Base-by-base conservation (phyloP, 306 rosid species). In the Casuarina cunninghamiana region DNA sequence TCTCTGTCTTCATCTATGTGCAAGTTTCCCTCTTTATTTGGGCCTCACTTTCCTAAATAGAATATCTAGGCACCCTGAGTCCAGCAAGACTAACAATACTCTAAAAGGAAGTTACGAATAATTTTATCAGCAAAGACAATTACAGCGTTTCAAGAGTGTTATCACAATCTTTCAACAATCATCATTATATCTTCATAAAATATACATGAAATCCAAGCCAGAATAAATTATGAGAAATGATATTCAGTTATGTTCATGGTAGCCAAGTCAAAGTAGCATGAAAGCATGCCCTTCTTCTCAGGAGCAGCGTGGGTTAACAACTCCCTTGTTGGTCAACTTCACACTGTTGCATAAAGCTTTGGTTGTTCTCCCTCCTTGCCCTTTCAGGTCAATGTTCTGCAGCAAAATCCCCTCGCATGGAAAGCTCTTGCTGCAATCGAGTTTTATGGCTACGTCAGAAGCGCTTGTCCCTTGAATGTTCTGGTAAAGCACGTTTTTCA, bases 381-480 rank as follows among this genome's bases (percentile, higher is more conserved):
- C 39, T 61, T 63, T 65, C 2, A 93, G 80, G 42, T 87, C 69
- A 39, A 90, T 51, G 79, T 87, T 84, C 60, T 87, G 78, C 84
- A 93, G 19, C 10, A 74, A 75, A 75, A 93, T 85, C 19, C 78
- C 87, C 16, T 86, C 26, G 71, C 97, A 91, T 17, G 88, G 90
- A 57, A 76, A 79, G 65, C 71, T 83, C 63, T 82, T 45, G 58
- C 97, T 91, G 85, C 98, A 93, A 71, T 93, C 88, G n/a, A 93
- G 87, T 41, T 57, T 85, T 74, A 91, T 81, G 5, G 93, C 92
- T 11, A 90, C 75, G 7, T 84, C 81, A 10, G 94, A 82, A 78
- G 91, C 88, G 85, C 97, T 94, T 45, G 87, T 87, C 0, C 98
- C 97, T 5, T 19, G 77, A 61, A 94, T 91, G 84, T 91, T 90